Evolutionary conservation across 2,329 filamentous ascomycete genomes (phyloP), one percentile per base, ranked within the genome.

Genomic region (Byssochlamys sp.): DNA sequence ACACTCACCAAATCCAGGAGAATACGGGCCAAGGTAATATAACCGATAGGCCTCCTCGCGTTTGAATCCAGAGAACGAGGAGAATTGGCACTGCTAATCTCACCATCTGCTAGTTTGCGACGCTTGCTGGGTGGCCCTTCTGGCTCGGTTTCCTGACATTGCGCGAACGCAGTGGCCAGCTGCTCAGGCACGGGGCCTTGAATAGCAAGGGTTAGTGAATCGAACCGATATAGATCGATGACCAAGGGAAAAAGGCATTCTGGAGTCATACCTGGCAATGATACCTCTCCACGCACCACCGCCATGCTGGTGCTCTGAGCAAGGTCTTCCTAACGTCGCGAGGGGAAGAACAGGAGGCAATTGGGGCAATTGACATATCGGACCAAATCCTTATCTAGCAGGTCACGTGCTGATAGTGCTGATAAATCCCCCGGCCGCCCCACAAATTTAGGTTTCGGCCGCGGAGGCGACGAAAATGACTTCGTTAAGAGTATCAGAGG

Each of bases 21-120:
- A 52, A 70, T 60, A 14, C 68, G 66, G 55, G 62, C 65, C 29
- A 75, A 59, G 45, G 70, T 66, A 53, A 75, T 68, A 58, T 73
- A 71, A 0, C 67, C 68, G 29, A 57, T n/a, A 51, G 67, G 67
- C 5, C 62, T 58, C 52, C 62, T 55, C 33, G 56, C 57, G 1
- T 50, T 28, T 33, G 56, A 57, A 2, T 52, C 27, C 4, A 64
- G 63, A 5, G 64, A 14, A 1, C 64, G 63, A 51, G 61, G 57
- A 12, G 59, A 25, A 1, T 63, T 26, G 9, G 58, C 51, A 14
- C 71, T 58, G 19, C 62, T 67, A 12, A 60, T 27, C 56, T 19
- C 9, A 53, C 60, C 29, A 57, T 64, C 61, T 1, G 58, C 24
- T 52, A 66, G 27, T 60, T 71, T 74, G 59, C 68, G 71, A 55